Evolutionary conservation across 1,139 yeast species (phyloP).

Genomic region (Pichia sp.): DNA sequence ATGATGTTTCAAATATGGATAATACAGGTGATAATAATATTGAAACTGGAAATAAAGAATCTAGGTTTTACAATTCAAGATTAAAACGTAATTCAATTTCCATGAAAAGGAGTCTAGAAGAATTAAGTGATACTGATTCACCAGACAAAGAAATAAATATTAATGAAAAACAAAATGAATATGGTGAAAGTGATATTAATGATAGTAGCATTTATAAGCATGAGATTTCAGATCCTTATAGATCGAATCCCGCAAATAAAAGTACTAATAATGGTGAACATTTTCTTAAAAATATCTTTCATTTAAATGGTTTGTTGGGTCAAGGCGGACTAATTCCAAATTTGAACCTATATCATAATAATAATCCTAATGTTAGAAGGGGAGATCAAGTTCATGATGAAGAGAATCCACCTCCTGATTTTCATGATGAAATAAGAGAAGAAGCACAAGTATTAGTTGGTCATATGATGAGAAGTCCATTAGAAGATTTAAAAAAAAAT

Average conservation of each 20-base stretch:
- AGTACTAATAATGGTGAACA: slow-evolving; percentile 7
- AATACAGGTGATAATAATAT: not conserved
- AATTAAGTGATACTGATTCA: not conserved
- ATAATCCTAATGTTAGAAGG: not conserved
- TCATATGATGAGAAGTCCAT: slow-evolving; percentile 8
- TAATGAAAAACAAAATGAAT: not conserved
- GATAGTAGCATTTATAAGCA: not conserved
- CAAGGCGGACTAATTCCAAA: slow-evolving; percentile 18
- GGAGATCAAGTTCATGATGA: slow-evolving; percentile 7
- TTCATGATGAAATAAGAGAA: slow-evolving; percentile 15
- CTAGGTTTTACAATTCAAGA: not conserved
- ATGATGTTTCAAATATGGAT: not conserved
- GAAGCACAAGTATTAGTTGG: slow-evolving; percentile 25
- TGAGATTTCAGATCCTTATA: too few species aligned
- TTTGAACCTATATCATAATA: slow-evolving; percentile 4
- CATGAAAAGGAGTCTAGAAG: not conserved
- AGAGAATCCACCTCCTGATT: slow-evolving; percentile 14
- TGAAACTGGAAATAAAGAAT: not conserved
- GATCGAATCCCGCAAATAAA: too few species aligned
- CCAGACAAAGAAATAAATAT: not conserved
- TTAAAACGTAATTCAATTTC: not conserved
- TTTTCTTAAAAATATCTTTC: slow-evolving; percentile 16
- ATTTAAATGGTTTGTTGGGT: slow-evolving; percentile 15
- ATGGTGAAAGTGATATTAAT: not conserved
- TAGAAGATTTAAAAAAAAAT: slow-evolving; percentile 6